Evolutionary conservation across 2,329 filamentous ascomycete species (phyloP).

Genomic region (Pseudocercospora fuligena): DNA sequence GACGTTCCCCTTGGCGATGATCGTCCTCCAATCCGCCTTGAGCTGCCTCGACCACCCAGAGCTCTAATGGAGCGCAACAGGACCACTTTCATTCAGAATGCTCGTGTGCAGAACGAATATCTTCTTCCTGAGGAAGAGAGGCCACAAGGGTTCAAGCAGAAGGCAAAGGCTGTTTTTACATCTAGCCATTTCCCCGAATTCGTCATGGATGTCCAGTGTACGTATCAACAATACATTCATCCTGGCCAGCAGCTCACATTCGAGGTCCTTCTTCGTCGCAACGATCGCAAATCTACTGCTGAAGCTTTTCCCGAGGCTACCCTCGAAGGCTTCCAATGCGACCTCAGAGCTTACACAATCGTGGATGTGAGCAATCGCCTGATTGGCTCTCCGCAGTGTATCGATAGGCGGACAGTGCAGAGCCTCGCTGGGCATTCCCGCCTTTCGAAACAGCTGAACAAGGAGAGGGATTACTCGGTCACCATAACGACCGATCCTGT

Average conservation of each 20-base stretch:
- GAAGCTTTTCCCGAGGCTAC: conserved; percentile 20
- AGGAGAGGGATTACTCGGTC: conserved; percentile 22
- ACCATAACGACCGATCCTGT: conserved; percentile 16
- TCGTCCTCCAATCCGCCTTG: conserved; percentile 15
- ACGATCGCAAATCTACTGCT: conserved; percentile 20
- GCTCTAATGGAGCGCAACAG: conserved; percentile 13
- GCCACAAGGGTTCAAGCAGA: conserved; percentile 30
- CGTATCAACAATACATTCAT: conserved; percentile 23
- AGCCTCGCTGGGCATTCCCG: conserved; percentile 13
- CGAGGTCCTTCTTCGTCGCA: conserved; percentile 21
- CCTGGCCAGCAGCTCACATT: conserved; percentile 26
- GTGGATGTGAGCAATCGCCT: conserved; percentile 22
- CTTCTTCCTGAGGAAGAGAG: conserved; percentile 30
- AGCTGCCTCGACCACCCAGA: conserved; percentile 15
- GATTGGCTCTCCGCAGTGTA: conserved; percentile 20
- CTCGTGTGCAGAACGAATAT: conserved; percentile 28
- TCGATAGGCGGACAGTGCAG: conserved; percentile 21
- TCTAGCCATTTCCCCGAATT: conserved; percentile 29
- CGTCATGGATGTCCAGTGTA: conserved; percentile 26
- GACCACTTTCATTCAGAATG: conserved; percentile 15
- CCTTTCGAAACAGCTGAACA: conserved; percentile 20
- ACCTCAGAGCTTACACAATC: conserved; percentile 22
- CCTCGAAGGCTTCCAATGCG: conserved; percentile 22
- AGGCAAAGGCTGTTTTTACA: conserved; percentile 30
- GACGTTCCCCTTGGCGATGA: conserved; percentile 12